A percentile compares a stretch with the other conserved stretches of the same genome.
Conservation (phyloP, 257 asterid species). For the Eustoma russellianum region DNA sequence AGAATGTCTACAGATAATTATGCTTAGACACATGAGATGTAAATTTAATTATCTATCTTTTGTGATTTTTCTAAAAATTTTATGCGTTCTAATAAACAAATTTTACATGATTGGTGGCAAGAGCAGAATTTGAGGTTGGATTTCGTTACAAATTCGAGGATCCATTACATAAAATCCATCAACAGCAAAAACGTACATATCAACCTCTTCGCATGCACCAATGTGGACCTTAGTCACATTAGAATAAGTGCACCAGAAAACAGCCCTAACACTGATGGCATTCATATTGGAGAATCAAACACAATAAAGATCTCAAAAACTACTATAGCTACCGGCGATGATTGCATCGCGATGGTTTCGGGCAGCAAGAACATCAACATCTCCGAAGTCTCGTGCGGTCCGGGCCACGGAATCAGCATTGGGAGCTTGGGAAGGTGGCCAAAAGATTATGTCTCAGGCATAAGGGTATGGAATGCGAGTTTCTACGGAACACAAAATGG, state of each 20-base stretch:
- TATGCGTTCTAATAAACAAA: no score
- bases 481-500: conserved; percentile 14
- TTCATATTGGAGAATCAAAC: conserved; percentile 12
- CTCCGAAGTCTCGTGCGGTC: conserved; percentile 7
- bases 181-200: conserved; percentile 17
- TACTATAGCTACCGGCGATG: conserved; percentile 15
- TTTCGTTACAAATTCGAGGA: not conserved
- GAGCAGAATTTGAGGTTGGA: conserved; percentile 7
- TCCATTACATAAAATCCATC: conserved; percentile 11
- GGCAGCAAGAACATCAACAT: conserved; percentile 11
- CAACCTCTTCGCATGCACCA: not conserved
- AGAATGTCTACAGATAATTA: no score
- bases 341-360: conserved; percentile 15
- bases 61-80: not conserved
- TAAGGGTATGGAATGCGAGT: conserved; percentile 2
- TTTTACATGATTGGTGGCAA: not conserved
- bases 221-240: not conserved
- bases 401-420: conserved; percentile 26
- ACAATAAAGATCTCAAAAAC: not conserved
- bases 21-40: not conserved
- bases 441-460: conserved; percentile 11
- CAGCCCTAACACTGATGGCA: conserved; percentile 18
- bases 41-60: not conserved
- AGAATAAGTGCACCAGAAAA: conserved; percentile 7
- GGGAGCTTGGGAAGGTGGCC: conserved; percentile 13